phyloP scores from a whole-genome alignment of 371 early-diverging fungal species.

The Mucor indicus region DNA sequence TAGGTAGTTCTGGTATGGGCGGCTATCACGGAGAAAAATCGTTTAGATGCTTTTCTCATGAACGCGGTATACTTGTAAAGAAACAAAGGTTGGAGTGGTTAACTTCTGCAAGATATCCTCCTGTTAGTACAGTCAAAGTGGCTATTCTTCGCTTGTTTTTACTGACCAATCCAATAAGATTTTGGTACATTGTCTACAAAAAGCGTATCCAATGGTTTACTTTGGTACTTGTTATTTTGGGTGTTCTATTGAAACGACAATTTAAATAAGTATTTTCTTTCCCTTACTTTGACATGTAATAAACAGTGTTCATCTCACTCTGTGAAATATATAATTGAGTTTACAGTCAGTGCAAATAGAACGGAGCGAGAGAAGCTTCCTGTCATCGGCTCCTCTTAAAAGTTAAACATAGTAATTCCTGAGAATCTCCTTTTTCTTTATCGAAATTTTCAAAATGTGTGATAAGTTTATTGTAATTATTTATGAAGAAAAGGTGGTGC shows the following conservation, averaged over 20 bases:
- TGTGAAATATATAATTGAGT: too few relatives aligned
- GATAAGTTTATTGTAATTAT: too few relatives aligned
- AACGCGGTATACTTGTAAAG: constrained; percentile 52
- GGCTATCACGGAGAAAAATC: constrained; percentile 78
- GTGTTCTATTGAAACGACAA: neutral
- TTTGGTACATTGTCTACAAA: constrained; percentile 13
- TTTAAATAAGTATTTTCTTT: too few relatives aligned
- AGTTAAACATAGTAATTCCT: too few relatives aligned
- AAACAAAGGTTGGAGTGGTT: constrained; percentile 29
- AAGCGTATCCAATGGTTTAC: constrained; percentile 2
- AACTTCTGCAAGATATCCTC: constrained; percentile 59
- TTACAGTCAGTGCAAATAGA: too few relatives aligned
- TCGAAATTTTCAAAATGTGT: too few relatives aligned
- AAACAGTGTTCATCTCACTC: too few relatives aligned
- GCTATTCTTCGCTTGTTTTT: constrained; percentile 23
- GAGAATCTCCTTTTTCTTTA: too few relatives aligned
- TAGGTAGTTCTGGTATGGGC: constrained; percentile 85
- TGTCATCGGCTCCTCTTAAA: too few relatives aligned
- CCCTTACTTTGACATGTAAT: too few relatives aligned
- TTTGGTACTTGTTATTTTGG: constrained; percentile 1
- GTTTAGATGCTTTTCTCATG: constrained; percentile 76
- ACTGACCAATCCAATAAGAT: constrained; percentile 23
- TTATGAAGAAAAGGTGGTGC: too few relatives aligned
- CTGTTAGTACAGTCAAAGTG: constrained; percentile 39
- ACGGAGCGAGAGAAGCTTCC: too few relatives aligned